Percentiles rank a stretch among this genome's conserved stretches.
phyloP scores from a whole-genome alignment of 345 rosid species.

The Ceriops zippeliana region DNA sequence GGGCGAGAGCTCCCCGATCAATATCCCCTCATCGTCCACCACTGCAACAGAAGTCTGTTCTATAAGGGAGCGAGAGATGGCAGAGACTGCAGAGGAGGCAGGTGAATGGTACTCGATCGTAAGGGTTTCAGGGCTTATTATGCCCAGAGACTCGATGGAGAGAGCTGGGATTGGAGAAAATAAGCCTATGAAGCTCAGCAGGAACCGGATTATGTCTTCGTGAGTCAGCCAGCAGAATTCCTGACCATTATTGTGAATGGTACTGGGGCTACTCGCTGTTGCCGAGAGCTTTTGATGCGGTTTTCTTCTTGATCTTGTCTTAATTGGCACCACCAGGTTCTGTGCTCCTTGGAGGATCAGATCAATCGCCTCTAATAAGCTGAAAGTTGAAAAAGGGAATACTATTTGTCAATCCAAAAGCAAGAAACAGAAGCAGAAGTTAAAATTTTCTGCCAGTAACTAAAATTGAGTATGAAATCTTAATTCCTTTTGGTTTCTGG shows the following conservation, averaged over 20 bases:
- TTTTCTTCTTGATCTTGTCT: conserved; percentile 43
- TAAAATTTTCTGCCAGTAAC: background rate
- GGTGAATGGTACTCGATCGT: conserved; percentile 66
- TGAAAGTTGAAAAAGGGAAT: conserved; percentile 20
- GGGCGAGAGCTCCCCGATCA: conserved; percentile 83
- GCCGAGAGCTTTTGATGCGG: conserved; percentile 35
- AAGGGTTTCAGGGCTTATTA: conserved; percentile 44
- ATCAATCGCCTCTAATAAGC: conserved; percentile 79
- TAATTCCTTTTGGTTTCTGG: background rate
- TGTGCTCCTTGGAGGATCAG: conserved; percentile 79
- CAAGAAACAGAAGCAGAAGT: background rate
- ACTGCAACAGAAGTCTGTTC: conserved; percentile 76
- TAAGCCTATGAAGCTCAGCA: conserved; percentile 63
- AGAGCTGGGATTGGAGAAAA: conserved; percentile 68
- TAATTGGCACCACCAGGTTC: conserved; percentile 75
- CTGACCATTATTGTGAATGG: conserved; percentile 44
- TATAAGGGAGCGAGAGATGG: conserved; percentile 43
- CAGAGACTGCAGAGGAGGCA: conserved; percentile 46
- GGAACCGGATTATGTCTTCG: conserved; percentile 79
- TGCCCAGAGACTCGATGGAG: conserved; percentile 58
- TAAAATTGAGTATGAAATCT: background rate
- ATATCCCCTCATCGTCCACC: conserved; percentile 45
- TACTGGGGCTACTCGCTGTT: conserved; percentile 20
- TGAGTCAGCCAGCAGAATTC: conserved; percentile 91
- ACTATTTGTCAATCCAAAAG: background rate